phyloP scores from a whole-genome alignment of 352 stramenopile species.

The Globisporangium cylindrosporum region DNA sequence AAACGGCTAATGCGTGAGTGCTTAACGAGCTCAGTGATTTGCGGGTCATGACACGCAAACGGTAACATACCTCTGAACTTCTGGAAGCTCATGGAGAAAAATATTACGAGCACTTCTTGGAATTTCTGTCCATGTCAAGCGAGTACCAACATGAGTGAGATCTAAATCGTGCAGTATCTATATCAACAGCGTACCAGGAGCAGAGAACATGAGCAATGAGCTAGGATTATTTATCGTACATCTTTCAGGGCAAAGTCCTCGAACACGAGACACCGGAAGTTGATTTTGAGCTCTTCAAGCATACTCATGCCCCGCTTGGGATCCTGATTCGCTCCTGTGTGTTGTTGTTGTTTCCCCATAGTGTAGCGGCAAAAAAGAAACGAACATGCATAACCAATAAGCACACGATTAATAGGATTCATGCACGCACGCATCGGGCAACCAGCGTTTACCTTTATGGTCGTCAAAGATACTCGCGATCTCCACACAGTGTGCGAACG shows the following conservation, averaged over 20 bases:
- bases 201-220: not conserved
- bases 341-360: not conserved
- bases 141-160: not conserved
- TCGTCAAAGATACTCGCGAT: conserved; percentile 57
- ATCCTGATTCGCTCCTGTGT: not conserved
- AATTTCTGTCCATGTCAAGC: conserved; percentile 32
- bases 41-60: no score
- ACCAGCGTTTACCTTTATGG: not conserved
- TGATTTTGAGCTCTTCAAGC: conserved; percentile 45
- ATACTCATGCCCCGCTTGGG: conserved; percentile 21
- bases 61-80: conserved; percentile 33
- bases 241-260: conserved; percentile 34
- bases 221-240: conserved; percentile 5
- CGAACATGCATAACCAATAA: not conserved
- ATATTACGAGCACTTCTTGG: conserved; percentile 59
- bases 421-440: not conserved
- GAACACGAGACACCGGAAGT: conserved; percentile 56
- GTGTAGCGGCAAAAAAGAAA: not conserved
- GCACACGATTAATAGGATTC: not conserved
- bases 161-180: not conserved
- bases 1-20: not conserved
- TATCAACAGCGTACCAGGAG: not conserved
- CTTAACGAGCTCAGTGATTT: not conserved
- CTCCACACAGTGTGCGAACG: conserved; percentile 65
- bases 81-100: conserved; percentile 76